Evolutionary conservation across 257 asterid genomes (phyloP), one percentile per base, ranked within the genome.

Genomic region (Solanum dulcamara): DNA sequence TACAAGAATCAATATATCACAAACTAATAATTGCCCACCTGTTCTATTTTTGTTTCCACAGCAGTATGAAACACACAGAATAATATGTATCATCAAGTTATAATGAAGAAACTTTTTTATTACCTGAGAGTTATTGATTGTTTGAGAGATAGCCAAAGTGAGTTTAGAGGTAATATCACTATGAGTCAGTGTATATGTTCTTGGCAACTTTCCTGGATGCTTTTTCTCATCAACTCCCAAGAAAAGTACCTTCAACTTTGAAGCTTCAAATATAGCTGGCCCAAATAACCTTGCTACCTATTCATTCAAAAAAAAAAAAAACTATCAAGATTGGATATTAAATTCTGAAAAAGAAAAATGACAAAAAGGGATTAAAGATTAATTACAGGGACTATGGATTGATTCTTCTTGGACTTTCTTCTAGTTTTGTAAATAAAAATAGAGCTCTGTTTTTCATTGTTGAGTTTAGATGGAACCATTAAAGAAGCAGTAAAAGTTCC

Each of bases 201-300:
- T 93, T 57, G 97, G 98, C 59, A 92, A 89, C 14, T 90, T 87
- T 51, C 91, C 93, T 26, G 98, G 96, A 72, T 94, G 97, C 84
- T 93, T 93, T 85, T 92, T 84, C 77, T 94, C 89, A 86, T 93
- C 92, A 48, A 85, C 90, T 44, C 94, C 96, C 26, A 93, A 85
- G 83, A 92, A 92, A 85, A 94, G 79, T 51, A 94, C 97, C 86
- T 92, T 93, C 77, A 94, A 86, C 87, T 93, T 94, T 66, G 98
- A 91, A 38, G 95, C 95, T 87, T 94, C 96, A 89, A 94, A 94
- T 82, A 89, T 93, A 1, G 98, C 95, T 2, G 97, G 99, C 84
- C 99, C 99, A 77, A 95, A 95, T 87, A 95, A 79, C 84, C 99
- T 93, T 0, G 98, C 96, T 80, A 94, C 97, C 99, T 95, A 89